Conservation (phyloP, 2,329 filamentous ascomycete genomes). For the Sporothrix humicola region DNA sequence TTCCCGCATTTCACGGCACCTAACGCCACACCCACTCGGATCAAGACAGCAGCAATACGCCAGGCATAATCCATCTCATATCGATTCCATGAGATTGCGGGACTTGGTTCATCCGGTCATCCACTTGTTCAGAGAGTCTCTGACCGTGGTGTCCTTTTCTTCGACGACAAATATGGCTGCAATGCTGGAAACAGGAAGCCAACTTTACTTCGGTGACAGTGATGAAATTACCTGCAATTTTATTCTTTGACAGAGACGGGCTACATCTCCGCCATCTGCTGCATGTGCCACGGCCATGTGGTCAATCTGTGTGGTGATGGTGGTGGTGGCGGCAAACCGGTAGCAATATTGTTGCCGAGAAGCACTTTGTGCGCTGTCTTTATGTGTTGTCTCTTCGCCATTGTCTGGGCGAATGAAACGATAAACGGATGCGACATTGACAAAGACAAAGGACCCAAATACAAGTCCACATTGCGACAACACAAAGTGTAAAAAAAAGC, state of each 20-base stretch:
- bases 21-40: background rate
- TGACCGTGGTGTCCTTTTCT: background rate
- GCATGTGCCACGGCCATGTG: background rate
- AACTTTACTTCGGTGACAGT: background rate
- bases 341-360: background rate
- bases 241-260: background rate
- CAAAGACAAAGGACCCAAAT: background rate
- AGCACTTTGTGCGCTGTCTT: background rate
- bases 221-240: constrained; percentile 27
- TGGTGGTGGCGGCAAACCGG: background rate
- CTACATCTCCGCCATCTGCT: constrained; percentile 7
- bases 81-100: background rate
- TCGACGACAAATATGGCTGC: background rate
- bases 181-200: background rate
- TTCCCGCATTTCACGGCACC: background rate
- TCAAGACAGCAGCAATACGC: background rate
- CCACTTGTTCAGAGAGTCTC: background rate
- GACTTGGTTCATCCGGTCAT: background rate
- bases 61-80: background rate
- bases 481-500: background rate
- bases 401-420: constrained; percentile 2
- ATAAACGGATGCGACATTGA: constrained; percentile 17
- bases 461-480: background rate
- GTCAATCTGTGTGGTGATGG: background rate
- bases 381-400: background rate